A percentile compares a stretch with the other conserved stretches of the same genome.
Conservation (phyloP, 805 yeast species). For the Candida glaebosa region DNA sequence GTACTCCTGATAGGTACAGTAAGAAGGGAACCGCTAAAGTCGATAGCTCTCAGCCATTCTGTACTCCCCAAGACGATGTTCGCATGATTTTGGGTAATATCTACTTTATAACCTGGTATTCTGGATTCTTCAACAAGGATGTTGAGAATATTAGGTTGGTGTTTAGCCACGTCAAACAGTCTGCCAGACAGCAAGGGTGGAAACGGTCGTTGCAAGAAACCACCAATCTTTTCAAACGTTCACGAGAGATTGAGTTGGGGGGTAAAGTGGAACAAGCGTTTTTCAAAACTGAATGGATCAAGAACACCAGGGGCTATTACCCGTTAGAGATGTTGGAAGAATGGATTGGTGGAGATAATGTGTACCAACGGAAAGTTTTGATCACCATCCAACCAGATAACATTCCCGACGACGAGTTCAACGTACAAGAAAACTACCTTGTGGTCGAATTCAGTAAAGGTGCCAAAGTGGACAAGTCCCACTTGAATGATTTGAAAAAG, state of each 20-base stretch:
- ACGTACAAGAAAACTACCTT: constrained; percentile 40
- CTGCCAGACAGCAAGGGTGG: constrained; percentile 53
- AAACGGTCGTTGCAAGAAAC: constrained; percentile 25
- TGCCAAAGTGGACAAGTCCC: constrained; percentile 50
- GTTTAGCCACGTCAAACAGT: constrained; percentile 60
- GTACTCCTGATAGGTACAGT: constrained; percentile 75
- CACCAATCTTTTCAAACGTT: constrained; percentile 19
- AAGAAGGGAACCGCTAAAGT: constrained; percentile 60
- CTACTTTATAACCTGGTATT: constrained; percentile 80
- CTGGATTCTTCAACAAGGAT: constrained; percentile 51
- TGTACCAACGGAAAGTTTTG: constrained; percentile 52
- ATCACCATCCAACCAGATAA: constrained; percentile 73
- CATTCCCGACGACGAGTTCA: constrained; percentile 63
- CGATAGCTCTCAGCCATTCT: constrained; percentile 70
- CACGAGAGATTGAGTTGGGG: constrained; percentile 36
- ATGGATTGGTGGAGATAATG: constrained; percentile 52
- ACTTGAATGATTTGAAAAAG: constrained; percentile 38
- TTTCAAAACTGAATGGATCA: constrained; percentile 69
- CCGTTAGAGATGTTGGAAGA: constrained; percentile 59
- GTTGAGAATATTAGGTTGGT: constrained; percentile 65
- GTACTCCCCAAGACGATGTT: constrained; percentile 68
- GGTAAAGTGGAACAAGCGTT: constrained; percentile 45
- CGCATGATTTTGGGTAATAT: constrained; percentile 57
- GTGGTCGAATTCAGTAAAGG: constrained; percentile 49
- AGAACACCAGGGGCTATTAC: constrained; percentile 55